Conservation (phyloP, 2,329 filamentous ascomycete species). For the Bertia moriformis region DNA sequence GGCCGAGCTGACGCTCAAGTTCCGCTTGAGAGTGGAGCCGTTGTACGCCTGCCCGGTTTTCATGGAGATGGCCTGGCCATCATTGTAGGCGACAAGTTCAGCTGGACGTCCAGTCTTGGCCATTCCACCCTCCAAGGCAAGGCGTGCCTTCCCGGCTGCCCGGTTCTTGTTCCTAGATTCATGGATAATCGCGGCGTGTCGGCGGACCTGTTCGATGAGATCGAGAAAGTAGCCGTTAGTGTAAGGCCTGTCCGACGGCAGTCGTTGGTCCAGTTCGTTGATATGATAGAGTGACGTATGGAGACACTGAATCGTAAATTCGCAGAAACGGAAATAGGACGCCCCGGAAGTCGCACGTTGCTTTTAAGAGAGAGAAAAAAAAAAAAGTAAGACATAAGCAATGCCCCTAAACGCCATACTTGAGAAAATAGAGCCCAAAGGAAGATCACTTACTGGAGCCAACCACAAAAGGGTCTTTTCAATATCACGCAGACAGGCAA, state of each 20-base stretch:
- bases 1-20: slow-evolving; percentile 27
- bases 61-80: slow-evolving; percentile 44
- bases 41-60: slow-evolving; percentile 28
- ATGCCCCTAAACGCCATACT: slow-evolving; percentile 19
- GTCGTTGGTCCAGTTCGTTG: slow-evolving; percentile 43
- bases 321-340: slow-evolving; percentile 45
- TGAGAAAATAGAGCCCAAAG: slow-evolving; percentile 17
- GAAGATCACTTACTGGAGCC: slow-evolving; percentile 40
- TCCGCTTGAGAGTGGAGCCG: slow-evolving; percentile 9
- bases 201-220: slow-evolving; percentile 49
- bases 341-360: slow-evolving; percentile 27
- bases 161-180: slow-evolving; percentile 21
- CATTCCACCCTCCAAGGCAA: slow-evolving; percentile 39
- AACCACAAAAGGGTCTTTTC: slow-evolving; percentile 50
- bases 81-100: slow-evolving; percentile 45
- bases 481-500: slow-evolving; percentile 46
- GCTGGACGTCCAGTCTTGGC: slow-evolving; percentile 46
- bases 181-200: slow-evolving; percentile 46
- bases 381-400: too few relatives aligned
- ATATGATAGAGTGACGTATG: slow-evolving; percentile 43
- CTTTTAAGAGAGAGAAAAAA: slow-evolving; percentile 30
- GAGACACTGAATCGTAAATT: slow-evolving; percentile 47
- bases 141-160: neutral
- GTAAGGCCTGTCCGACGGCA: slow-evolving; percentile 47
- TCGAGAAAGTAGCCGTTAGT: slow-evolving; percentile 56